Evolutionary conservation across 225 moss, liverwort and hornwort species (phyloP).

Genomic region (Pseudoscleropodium purum): DNA sequence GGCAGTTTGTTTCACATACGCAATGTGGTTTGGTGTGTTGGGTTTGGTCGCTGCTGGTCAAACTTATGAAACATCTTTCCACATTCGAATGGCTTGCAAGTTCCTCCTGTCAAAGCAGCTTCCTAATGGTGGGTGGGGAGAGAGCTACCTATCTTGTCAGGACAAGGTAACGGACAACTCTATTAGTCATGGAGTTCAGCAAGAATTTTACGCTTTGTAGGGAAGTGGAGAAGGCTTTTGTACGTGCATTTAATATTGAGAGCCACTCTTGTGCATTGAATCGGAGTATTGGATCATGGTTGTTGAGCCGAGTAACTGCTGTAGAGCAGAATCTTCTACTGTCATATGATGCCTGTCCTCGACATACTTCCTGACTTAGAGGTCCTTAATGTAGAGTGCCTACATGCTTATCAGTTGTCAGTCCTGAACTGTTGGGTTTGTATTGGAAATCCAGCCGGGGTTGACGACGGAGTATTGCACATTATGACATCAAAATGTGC

Average conservation of each 20-base stretch:
- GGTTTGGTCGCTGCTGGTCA: constrained; percentile 76
- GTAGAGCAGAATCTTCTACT: background rate
- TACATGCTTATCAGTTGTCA: background rate
- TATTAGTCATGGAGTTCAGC: background rate
- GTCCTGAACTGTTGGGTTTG: background rate
- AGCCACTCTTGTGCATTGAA: background rate
- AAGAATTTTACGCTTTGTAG: background rate
- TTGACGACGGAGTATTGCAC: background rate
- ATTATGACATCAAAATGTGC: background rate
- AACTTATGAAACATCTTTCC: constrained; percentile 66
- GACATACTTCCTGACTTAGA: background rate
- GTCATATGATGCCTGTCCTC: background rate
- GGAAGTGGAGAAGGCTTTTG: background rate
- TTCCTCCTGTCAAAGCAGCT: constrained; percentile 83
- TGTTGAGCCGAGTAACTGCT: background rate
- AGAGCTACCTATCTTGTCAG: constrained; percentile 89
- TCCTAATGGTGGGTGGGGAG: constrained; percentile 87
- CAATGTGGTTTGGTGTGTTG: constrained; percentile 71
- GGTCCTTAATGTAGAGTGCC: background rate
- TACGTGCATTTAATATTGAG: background rate
- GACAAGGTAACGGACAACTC: constrained; percentile 44
- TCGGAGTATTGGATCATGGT: background rate
- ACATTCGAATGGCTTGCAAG: constrained; percentile 67
- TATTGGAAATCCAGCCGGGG: background rate
- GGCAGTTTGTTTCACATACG: constrained; percentile 94